Evolutionary conservation across 441 rosid species (phyloP).

Genomic region (Dalechampia spathulata): DNA sequence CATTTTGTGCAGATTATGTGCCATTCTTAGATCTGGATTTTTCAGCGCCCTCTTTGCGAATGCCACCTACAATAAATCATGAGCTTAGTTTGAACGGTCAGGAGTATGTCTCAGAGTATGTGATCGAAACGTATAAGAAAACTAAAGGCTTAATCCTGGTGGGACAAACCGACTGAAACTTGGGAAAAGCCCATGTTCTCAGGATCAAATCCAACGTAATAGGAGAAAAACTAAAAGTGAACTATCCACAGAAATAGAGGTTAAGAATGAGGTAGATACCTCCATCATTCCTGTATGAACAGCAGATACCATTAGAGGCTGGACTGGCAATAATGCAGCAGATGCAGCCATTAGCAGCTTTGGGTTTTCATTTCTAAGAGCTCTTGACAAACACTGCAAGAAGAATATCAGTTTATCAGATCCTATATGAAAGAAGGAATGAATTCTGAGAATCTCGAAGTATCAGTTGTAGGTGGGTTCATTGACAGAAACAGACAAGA

Average conservation of each 20-base stretch:
- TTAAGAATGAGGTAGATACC: conserved; percentile 29
- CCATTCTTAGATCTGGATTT: conserved; percentile 72
- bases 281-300: conserved; percentile 97
- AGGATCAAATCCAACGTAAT: too few species aligned
- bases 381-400: conserved; percentile 88
- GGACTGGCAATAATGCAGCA: conserved; percentile 72
- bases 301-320: conserved; percentile 90
- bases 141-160: too few species aligned
- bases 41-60: conserved; percentile 70
- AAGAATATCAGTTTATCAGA: too few species aligned
- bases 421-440: too few species aligned
- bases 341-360: conserved; percentile 92
- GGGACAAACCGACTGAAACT: too few species aligned
- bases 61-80: conserved; percentile 49
- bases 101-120: not conserved
- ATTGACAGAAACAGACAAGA: not conserved
- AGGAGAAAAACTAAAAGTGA: too few species aligned
- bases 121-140: too few species aligned
- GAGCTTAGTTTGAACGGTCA: conserved; percentile 1
- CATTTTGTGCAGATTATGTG: conserved; percentile 75
- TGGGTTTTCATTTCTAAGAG: conserved; percentile 75
- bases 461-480: too few species aligned
- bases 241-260: not conserved
- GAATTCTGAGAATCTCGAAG: too few species aligned
- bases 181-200: too few species aligned